Base-by-base conservation (phyloP, 2,329 filamentous ascomycete genomes). In the Colletotrichum zoysiae region DNA sequence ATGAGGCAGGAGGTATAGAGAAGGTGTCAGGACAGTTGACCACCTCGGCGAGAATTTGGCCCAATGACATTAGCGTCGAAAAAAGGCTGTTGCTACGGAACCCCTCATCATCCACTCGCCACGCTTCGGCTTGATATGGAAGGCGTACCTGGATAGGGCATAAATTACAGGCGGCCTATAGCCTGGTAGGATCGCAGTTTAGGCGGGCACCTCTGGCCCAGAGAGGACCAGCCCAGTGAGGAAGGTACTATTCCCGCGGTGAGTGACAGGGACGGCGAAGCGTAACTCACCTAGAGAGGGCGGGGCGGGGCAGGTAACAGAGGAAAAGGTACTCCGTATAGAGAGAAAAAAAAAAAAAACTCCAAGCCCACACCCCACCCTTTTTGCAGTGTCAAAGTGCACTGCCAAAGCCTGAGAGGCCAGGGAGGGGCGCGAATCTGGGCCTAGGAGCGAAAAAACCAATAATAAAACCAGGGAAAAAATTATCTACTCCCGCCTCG, bases 401-500 rank as follows among this genome's bases (percentile, higher is more conserved):
- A 51, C 60, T 51, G 20, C 56, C 48, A 51, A 33, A 65, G 58
- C 65, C 35, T 68, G 65, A 50, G 48, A 67, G 48, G 60, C 35
- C 48, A 53, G 40, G 51, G 69, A 71, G 69, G 65, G 69, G 69
- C 65, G 55, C 46, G 59, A 63, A 63, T 69, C 65, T 64, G 69
- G 65, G 61, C 69, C 69, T 71, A 65, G 50, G 50, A 53, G 60
- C 20, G 44, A 71, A 71, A 62, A 71, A 62, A 30, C 71, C 73
- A 74, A 74, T 74, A 74, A 74, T 73, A 74, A 74, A 74, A 72
- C 72, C 59, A 74, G 67, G 73, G 67, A 74, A 74, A 73, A 74
- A 74, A 74, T 74, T 74, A 72, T 74, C 71, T 74, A 65, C 51
- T 74, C 71, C 63, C 73, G 71, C 71, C 65, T 74, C 61, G 68